Base-by-base conservation (phyloP, 2,329 filamentous ascomycete genomes). In the Cadophora sp. region DNA sequence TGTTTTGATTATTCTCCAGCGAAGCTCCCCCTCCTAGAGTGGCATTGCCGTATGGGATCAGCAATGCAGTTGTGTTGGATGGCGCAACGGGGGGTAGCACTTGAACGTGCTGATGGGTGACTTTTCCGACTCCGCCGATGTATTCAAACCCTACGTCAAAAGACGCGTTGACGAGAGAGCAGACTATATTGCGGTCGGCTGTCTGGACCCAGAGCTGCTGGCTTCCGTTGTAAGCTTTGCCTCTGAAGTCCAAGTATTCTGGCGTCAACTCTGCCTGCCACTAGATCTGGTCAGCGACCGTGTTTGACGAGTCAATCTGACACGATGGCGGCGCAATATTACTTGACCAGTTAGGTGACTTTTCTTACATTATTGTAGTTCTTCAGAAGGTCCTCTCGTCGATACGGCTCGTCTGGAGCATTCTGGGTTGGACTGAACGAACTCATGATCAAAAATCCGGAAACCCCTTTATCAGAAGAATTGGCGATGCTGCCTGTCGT, bases 71-170 rank as follows among this genome's bases (percentile, higher is more conserved):
- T 5, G 51, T 55, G 16, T 55, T 55, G 16, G 12, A 55, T 19
- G 9, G 4, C 26, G 24, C 51, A 5, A 29, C 26, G 51, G 51
- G 8, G 4, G 51, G 51, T 3, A 55, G 51, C 3, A 55, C 51
- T 14, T n/a, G 14, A 26, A 29, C 26, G 51, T 55, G 51, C 14
- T 31, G 26, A 22, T 58, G 22, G 22, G 29, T 46, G 14, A 62
- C 22, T 27, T n/a, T 56, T 24, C 60, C 50, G 31, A 59, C 19
- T 12, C 62, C 66, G 26, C 65, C 46, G 0, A 65, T 19, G 24
- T 53, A 72, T 26, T 71, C 60, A 43, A 65, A 65, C 7, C 61
- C 70, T 11, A 73, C 60, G 7, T 69, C 58, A 63, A 68, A 73
- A 8, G 71, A 66, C 12, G 71, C 61, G 14, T 73, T 73, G 5